phyloP scores from a whole-genome alignment of 495 filamentous ascomycete species.

The Annulohypoxylon maeteangense region DNA sequence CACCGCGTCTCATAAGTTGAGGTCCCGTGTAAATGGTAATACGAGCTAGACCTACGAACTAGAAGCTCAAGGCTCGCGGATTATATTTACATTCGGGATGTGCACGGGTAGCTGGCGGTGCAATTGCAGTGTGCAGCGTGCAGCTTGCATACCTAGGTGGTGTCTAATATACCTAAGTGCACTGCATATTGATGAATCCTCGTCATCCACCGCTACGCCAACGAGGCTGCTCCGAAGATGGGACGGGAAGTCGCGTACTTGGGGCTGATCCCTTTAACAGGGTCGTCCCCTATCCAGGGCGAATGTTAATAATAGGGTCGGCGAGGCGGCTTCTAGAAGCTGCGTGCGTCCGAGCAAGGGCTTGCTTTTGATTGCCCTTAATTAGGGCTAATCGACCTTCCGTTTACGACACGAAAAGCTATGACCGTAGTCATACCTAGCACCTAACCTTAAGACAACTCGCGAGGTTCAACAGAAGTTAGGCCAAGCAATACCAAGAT shows the following conservation, averaged over 20 bases:
- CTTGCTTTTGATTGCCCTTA: constrained; percentile 2
- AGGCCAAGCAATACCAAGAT: constrained; percentile 15
- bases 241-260: background rate
- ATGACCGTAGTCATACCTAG: background rate
- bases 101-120: background rate
- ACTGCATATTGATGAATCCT: background rate
- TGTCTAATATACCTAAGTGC: background rate
- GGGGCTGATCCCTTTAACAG: background rate
- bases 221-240: background rate
- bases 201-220: background rate
- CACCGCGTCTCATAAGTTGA: background rate
- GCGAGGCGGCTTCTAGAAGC: background rate
- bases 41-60: background rate
- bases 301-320: background rate
- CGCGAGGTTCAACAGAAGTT: background rate
- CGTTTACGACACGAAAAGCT: background rate
- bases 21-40: constrained; percentile 3
- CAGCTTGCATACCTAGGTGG: background rate
- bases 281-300: background rate
- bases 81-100: constrained; percentile 16
- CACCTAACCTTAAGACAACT: background rate
- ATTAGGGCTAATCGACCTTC: background rate
- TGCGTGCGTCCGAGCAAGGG: background rate
- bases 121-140: background rate
- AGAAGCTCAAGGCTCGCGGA: background rate